These are phyloP conservation scores for Mycena epipterygia DNA, from an alignment of 768 basidiomycete genomes.

Conservation along the genomic window DNA sequence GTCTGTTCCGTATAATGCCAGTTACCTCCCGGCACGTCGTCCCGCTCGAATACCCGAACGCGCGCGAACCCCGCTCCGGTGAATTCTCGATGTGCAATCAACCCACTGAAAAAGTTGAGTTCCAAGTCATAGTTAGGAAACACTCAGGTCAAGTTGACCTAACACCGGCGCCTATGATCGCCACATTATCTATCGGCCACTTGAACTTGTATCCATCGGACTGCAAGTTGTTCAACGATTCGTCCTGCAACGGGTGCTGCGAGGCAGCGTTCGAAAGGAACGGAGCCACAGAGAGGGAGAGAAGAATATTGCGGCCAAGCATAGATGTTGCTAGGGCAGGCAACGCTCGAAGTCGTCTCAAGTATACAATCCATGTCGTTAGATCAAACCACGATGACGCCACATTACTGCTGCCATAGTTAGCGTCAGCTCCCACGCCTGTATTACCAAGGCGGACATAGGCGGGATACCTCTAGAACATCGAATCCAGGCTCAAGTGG, in stretches of 20 bases:
- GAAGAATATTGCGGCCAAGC: background rate
- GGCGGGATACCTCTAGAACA: too few species aligned
- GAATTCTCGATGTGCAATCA: slow-evolving; percentile 54
- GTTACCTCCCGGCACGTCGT: slow-evolving; percentile 54
- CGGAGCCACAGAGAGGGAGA: background rate
- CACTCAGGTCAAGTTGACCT: slow-evolving; percentile 49
- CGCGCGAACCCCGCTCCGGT: slow-evolving; percentile 48
- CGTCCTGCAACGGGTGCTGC: slow-evolving; percentile 8
- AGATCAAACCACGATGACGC: slow-evolving; percentile 34
- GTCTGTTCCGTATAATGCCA: slow-evolving; percentile 59
- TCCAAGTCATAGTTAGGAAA: background rate
- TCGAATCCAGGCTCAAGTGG: too few species aligned
- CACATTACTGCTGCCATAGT: slow-evolving; percentile 10
- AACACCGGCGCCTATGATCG: slow-evolving; percentile 57
- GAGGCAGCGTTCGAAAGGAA: background rate
- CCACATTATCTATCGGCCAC: slow-evolving; percentile 53
- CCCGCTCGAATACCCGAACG: slow-evolving; percentile 44
- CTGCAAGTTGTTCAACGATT: background rate
- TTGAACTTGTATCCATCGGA: slow-evolving; percentile 48
- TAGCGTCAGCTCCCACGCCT: background rate
- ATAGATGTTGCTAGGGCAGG: background rate
- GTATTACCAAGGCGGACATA: too few species aligned
- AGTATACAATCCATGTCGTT: slow-evolving; percentile 20
- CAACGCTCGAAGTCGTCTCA: background rate
- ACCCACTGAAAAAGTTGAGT: slow-evolving; percentile 44